Conservation (phyloP, 495 filamentous ascomycete species). For the Xylaria intraflava region DNA sequence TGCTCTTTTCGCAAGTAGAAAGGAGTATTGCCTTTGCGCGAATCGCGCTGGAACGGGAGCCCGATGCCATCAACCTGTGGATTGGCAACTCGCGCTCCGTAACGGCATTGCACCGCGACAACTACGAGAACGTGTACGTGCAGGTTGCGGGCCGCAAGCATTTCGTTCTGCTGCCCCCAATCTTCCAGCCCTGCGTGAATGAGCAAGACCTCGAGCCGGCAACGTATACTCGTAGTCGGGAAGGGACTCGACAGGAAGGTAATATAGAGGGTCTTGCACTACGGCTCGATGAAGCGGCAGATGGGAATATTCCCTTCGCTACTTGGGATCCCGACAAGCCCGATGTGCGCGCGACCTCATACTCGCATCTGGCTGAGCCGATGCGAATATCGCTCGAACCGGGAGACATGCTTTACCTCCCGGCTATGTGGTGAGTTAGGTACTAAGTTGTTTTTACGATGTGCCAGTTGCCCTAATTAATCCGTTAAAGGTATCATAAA, state of each 20-base stretch:
- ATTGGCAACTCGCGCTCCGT: conserved; percentile 59
- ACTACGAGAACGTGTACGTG: conserved; percentile 77
- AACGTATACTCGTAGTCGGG: conserved; percentile 38
- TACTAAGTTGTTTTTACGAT: background rate
- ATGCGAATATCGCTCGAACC: conserved; percentile 54
- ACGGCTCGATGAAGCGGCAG: conserved; percentile 27
- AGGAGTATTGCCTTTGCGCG: conserved; percentile 57
- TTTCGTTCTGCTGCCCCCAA: conserved; percentile 63
- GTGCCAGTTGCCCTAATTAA: background rate
- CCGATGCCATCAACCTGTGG: conserved; percentile 76
- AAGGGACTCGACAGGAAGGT: conserved; percentile 12
- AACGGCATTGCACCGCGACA: conserved; percentile 68
- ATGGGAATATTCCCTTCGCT: conserved; percentile 49
- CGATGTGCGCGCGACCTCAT: conserved; percentile 38
- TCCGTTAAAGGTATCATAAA: conserved; percentile 48
- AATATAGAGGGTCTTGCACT: conserved; percentile 27
- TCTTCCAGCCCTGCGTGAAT: conserved; percentile 55
- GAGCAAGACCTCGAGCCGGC: conserved; percentile 48
- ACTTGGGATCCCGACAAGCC: conserved; percentile 65
- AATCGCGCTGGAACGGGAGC: conserved; percentile 51
- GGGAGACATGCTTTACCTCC: conserved; percentile 79
- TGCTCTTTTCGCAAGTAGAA: conserved; percentile 50
- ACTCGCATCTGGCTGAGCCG: conserved; percentile 48
- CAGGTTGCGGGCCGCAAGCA: conserved; percentile 62
- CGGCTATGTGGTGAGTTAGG: conserved; percentile 59